Evolutionary conservation across 2,329 filamentous ascomycete genomes (phyloP).

Genomic region (Colletotrichum cordylinicola): DNA sequence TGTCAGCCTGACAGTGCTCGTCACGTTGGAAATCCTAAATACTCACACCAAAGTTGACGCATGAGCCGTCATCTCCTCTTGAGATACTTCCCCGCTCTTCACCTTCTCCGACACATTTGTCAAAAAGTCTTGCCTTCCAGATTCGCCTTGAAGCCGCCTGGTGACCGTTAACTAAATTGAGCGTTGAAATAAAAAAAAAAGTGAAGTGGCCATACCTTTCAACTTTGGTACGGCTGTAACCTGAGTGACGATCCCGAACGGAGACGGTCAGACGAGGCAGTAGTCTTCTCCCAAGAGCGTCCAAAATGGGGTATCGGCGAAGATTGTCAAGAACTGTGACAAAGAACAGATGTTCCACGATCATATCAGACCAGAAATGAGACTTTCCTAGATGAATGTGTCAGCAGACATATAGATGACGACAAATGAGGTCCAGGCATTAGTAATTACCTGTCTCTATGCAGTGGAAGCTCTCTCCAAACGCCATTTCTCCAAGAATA

Average conservation of each 20-base stretch:
- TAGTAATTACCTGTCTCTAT: slow-evolving; percentile 31
- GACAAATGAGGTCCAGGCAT: neutral
- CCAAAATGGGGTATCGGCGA: neutral
- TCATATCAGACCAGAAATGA: slow-evolving; percentile 35
- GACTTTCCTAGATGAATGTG: slow-evolving; percentile 22
- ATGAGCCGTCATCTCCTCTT: slow-evolving; percentile 35
- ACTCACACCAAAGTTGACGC: slow-evolving; percentile 30
- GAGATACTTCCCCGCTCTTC: neutral
- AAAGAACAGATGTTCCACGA: slow-evolving; percentile 8
- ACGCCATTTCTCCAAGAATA: slow-evolving; percentile 32
- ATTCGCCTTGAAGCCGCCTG: neutral
- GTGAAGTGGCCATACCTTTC: neutral
- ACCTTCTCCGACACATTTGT: neutral
- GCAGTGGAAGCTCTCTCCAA: slow-evolving; percentile 34
- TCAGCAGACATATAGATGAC: neutral
- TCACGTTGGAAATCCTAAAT: neutral
- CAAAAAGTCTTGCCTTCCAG: neutral
- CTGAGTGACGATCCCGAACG: neutral
- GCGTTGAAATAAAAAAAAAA: neutral
- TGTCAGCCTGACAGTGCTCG: neutral
- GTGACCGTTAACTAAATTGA: neutral
- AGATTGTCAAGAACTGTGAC: neutral
- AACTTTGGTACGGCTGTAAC: neutral
- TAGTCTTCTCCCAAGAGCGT: neutral
- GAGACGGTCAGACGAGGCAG: neutral